phyloP scores from a whole-genome alignment of 192 early-diverging fungal species.

The Coemansia sp. region DNA sequence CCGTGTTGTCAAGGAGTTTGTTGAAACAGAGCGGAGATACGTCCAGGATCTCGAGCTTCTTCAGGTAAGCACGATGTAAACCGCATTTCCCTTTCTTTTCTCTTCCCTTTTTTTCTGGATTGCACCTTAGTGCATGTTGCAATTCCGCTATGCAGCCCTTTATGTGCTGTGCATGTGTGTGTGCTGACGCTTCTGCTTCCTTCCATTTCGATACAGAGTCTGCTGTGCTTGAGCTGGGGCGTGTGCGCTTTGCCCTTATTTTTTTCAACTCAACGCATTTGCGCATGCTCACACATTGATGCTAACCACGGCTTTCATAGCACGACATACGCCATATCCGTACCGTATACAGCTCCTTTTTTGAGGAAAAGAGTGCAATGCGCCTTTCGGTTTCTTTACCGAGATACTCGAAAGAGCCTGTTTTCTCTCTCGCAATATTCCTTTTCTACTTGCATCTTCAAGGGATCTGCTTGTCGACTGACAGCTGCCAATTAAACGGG shows the following conservation, averaged over 20 bases:
- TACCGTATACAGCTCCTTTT: no score
- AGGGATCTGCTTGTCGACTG: conserved; percentile 5
- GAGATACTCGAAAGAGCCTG: neutral
- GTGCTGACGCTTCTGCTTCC: neutral
- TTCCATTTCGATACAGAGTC: neutral
- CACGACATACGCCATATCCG: no score
- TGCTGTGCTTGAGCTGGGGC: no score
- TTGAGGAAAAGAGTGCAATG: neutral
- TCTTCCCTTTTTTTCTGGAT: neutral
- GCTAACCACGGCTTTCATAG: neutral
- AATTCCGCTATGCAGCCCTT: conserved; percentile 11
- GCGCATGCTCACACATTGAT: no score
- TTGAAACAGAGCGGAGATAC: conserved; percentile 93
- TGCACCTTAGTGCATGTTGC: conserved; percentile 5
- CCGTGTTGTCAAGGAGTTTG: conserved; percentile 81
- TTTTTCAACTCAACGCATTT: neutral
- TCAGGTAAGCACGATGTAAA: conserved; percentile 50
- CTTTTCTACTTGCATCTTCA: neutral
- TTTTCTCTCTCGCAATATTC: neutral
- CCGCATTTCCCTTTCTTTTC: neutral
- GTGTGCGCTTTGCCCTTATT: neutral
- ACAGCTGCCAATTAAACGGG: neutral
- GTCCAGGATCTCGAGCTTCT: conserved; percentile 86
- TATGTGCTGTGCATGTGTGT: conserved; percentile 8
- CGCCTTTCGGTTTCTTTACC: neutral